These are phyloP conservation scores for Boletus sp. DNA, from an alignment of 1,284 basidiomycete genomes.

Conservation along the genomic window DNA sequence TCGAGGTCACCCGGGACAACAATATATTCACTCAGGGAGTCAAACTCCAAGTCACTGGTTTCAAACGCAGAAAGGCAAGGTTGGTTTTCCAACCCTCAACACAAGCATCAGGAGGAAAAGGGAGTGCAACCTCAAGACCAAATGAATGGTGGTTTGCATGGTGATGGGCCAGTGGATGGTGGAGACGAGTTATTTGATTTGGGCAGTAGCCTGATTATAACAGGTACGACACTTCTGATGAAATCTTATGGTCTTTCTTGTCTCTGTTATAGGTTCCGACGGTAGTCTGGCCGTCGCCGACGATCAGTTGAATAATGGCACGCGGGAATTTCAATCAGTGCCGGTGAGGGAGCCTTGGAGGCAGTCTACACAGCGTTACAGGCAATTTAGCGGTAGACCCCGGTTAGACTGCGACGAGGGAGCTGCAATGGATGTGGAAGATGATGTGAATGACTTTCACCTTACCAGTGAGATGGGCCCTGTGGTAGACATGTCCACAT, in stretches of 20 bases:
- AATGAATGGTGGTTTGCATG: constrained; percentile 33
- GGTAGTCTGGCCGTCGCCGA: constrained; percentile 98
- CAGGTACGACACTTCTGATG: too few relatives aligned
- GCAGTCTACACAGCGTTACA: too few relatives aligned
- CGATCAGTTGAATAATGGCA: constrained; percentile 96
- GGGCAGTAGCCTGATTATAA: constrained; percentile 76
- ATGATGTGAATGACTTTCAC: constrained; percentile 50
- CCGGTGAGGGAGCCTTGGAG: too few relatives aligned
- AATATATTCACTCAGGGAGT: constrained; percentile 25
- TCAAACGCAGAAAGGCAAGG: constrained; percentile 49
- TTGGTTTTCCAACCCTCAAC: too few relatives aligned
- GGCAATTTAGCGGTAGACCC: too few relatives aligned
- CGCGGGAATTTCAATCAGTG: too few relatives aligned
- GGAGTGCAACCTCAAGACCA: constrained; percentile 40
- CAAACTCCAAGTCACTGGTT: constrained; percentile 31
- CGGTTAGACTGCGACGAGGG: too few relatives aligned
- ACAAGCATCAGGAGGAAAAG: constrained; percentile 56
- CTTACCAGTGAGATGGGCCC: constrained; percentile 79
- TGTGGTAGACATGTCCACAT: constrained; percentile 70
- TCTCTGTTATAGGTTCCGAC: constrained; percentile 51
- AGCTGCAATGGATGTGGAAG: too few relatives aligned
- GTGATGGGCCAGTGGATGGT: constrained; percentile 36
- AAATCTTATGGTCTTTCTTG: too few relatives aligned
- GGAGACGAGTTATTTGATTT: constrained; percentile 73
- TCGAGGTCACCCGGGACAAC: constrained; percentile 30